A percentile compares a stretch with the other conserved stretches of the same genome.
Evolutionary conservation across 192 early-diverging fungal species (phyloP).

Genomic region (Diversispora epigaea): DNA sequence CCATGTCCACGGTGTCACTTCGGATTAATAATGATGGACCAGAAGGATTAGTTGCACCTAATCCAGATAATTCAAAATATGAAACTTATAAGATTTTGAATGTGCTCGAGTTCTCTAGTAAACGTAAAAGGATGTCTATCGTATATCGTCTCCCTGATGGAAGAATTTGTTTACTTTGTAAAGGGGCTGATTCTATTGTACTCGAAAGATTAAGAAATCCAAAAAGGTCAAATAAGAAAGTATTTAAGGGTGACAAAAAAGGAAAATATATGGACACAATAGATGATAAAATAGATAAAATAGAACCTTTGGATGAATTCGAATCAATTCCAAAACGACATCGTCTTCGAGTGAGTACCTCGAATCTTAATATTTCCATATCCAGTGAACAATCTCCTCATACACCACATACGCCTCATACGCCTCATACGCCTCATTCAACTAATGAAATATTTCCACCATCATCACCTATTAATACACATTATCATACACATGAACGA

Average conservation of each 20-base stretch:
- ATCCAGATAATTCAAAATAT: conserved; percentile 16
- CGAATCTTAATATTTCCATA: too few relatives aligned
- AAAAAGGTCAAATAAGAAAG: neutral
- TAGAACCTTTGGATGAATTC: too few relatives aligned
- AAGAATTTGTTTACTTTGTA: conserved; percentile 77
- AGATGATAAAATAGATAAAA: neutral
- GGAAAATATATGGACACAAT: conserved; percentile 8
- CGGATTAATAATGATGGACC: conserved; percentile 36
- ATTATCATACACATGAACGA: conserved; percentile 19
- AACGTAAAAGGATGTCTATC: conserved; percentile 88
- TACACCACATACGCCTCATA: neutral
- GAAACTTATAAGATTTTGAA: conserved; percentile 62
- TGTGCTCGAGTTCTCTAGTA: conserved; percentile 81
- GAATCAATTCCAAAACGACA: too few relatives aligned
- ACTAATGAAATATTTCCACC: neutral
- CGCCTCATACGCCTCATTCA: neutral
- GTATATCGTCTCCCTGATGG: conserved; percentile 72
- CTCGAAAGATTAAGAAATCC: conserved; percentile 58
- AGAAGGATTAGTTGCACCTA: conserved; percentile 34
- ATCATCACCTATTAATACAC: neutral
- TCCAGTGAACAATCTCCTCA: too few relatives aligned
- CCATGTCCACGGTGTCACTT: conserved; percentile 49
- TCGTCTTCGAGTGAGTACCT: too few relatives aligned
- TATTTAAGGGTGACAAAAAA: conserved; percentile 19
- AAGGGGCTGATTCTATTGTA: conserved; percentile 91